A percentile compares a stretch with the other conserved stretches of the same genome.
phyloP scores from a whole-genome alignment of 2,329 filamentous ascomycete genomes.

The Thielaviopsis euricoi region DNA sequence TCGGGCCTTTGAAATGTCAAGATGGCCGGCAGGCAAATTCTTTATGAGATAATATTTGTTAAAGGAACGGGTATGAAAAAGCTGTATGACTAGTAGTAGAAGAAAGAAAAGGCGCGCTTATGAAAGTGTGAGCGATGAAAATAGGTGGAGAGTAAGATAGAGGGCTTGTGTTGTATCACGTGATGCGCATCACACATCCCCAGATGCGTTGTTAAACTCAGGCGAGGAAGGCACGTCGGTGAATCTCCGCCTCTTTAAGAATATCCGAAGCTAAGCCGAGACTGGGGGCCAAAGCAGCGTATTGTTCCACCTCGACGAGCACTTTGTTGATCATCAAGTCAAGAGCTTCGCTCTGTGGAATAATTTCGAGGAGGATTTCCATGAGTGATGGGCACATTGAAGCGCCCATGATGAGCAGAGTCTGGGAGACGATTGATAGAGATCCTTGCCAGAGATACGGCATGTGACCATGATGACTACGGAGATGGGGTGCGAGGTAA shows the following conservation, averaged over 20 bases:
- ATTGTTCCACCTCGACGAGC: slow-evolving; percentile 57
- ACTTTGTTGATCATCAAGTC: slow-evolving; percentile 67
- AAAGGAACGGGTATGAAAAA: no score
- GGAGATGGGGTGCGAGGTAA: slow-evolving; percentile 19
- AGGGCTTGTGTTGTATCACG: no score
- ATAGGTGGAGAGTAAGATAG: no score
- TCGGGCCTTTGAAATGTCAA: no score
- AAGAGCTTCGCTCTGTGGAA: slow-evolving; percentile 42
- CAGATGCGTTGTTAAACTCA: neutral
- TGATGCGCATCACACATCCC: no score
- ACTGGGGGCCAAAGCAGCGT: slow-evolving; percentile 60
- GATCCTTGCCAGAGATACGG: slow-evolving; percentile 78
- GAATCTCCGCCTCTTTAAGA: slow-evolving; percentile 60
- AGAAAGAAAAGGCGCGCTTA: neutral
- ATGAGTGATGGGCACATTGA: slow-evolving; percentile 63
- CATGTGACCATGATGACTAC: slow-evolving; percentile 63
- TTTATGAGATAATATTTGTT: neutral
- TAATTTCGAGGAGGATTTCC: slow-evolving; percentile 41
- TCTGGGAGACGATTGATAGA: slow-evolving; percentile 68
- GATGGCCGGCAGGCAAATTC: no score
- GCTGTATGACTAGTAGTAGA: no score
- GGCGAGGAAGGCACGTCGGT: slow-evolving; percentile 47
- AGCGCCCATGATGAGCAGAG: slow-evolving; percentile 67
- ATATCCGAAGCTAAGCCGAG: slow-evolving; percentile 63
- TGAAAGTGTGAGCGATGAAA: no score